Base-by-base conservation (phyloP, 208 protist species). In the Trypanosomatidae sp. region DNA sequence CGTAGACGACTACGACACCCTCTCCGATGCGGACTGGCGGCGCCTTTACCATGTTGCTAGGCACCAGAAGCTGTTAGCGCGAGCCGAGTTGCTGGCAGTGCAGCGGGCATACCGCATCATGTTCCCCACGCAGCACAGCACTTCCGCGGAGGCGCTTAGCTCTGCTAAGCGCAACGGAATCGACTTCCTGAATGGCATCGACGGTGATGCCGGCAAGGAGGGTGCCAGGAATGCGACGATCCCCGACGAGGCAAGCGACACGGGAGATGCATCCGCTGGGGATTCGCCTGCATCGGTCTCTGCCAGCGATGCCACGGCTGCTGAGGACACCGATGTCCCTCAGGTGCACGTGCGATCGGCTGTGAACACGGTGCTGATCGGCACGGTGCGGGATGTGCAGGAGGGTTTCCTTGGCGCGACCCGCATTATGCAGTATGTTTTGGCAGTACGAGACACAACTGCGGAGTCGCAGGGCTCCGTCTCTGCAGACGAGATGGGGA, bases 321-420 rank as follows among this genome's bases (percentile, higher is more conserved):
- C 62, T 15, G 78, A 46, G 1, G 28, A 3, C 28, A 59, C 64
- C 12, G 66, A 80, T 2, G 69, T 59, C 36, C 69, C 85, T 19
- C 78, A 80, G 46, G 82, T 92, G 41, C 91, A 95, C 72, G 77
- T 85, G n/a, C 88, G 91, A 36, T 39, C 71, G 13, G 72, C 75
- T 9, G 85, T 73, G 55, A 95, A 95, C 76, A 82, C 80, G 12
- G 77, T 91, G 13, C 33, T 93, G 17, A 59, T 93, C 2, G 91
- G 91, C n/a, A 70, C 69, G 13, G 83, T 95, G 59, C 74, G 77
- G 3, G 91, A 95, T 65, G 80, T 92, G 15, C 91, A 95, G 65
- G 81, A 90, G 43, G 91, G 91, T 9, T 95, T 83, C 59, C 58
- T 93, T 10, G 87, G 83, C 12, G 30, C 75, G 6, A 73, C 67